Conservation (phyloP, 345 rosid species). For the Hibiscus syriacus region DNA sequence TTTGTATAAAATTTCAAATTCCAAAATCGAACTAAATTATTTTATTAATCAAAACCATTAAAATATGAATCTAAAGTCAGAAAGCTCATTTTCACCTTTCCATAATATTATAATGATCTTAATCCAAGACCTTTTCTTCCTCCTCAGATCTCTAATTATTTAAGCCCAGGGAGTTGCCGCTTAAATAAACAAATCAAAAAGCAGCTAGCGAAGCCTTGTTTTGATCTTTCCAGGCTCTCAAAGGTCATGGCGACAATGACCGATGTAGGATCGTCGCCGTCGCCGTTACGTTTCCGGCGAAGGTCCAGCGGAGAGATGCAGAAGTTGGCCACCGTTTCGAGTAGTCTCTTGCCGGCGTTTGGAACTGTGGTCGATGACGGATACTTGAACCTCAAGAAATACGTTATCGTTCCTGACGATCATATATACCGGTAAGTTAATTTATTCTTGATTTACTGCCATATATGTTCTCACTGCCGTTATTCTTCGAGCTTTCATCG, state of each 20-base stretch:
- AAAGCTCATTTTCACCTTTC: not conserved
- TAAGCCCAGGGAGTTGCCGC: not conserved
- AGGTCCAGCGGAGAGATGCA: conserved; percentile 50
- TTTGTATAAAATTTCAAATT: too few relatives aligned
- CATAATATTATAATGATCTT: not conserved
- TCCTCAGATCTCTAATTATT: not conserved
- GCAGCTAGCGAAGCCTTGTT: not conserved
- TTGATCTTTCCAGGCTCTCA: not conserved
- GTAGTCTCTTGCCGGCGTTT: conserved; percentile 85
- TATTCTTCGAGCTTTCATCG: not conserved
- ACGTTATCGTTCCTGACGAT: conserved; percentile 66
- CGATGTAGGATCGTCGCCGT: conserved; percentile 32
- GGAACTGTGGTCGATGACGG: conserved; percentile 65
- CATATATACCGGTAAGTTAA: conserved; percentile 64
- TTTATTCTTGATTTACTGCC: not conserved
- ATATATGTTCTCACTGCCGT: not conserved
- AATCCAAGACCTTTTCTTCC: not conserved
- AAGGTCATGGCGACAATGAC: conserved; percentile 1
- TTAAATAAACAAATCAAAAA: not conserved
- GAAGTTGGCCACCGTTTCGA: conserved; percentile 60
- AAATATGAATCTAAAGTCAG: not conserved
- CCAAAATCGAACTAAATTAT: too few relatives aligned
- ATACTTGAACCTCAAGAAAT: conserved; percentile 35
- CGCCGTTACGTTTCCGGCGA: conserved; percentile 45
- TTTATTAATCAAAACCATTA: not conserved